Evolutionary conservation across 2,329 filamentous ascomycete genomes (phyloP), one percentile per base, ranked within the genome.

Genomic region (Alternaria ventricosa): DNA sequence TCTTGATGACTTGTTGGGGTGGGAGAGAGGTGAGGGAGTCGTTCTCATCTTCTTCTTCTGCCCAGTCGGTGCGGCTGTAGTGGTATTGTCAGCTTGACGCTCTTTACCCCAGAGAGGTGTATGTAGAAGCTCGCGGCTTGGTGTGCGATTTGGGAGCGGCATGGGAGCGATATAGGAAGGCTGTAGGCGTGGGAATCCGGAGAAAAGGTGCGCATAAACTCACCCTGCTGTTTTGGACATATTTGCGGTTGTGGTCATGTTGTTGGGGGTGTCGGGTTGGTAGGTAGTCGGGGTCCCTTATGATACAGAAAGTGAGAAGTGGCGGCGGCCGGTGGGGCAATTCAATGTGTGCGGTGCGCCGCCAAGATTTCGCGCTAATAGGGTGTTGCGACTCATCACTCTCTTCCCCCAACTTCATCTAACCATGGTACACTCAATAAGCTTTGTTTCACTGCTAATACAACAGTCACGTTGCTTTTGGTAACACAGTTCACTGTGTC

Each of bases 1-100:
- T 98, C 81, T 91, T 91, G 81, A 93, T 95, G 74, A 95, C 92
- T 91, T 73, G 92, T 90, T 73, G 92, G 88, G 65, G 96, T 96
- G 75, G 99, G 92, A 72, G 88, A 85, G 84, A 92, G 88, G 82
- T 96, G 91, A 83, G 92, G 90, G 36, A 41, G 36, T 5, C 4
- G 4, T 28, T 6, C 54, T 96, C 92, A 83, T 93, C 91, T 78
- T 97, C 94, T 85, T 98, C 96, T 81, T 78, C 77, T 55, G 96
- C 95, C 95, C 95, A 98, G 87, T 97, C 94, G 79, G 87, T 87
- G 77, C 87, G 86, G 80, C 84, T 87, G 56, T 36, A 57, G 25
- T 28, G 9, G 51, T 59, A 65, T 50, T 51, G 65, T 68, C 50
- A 64, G 68, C 58, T 36, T 18, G 47, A 25, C n/a, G 53, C 15